Conservation (phyloP, 495 filamentous ascomycete genomes). For the Xylaria castorea region DNA sequence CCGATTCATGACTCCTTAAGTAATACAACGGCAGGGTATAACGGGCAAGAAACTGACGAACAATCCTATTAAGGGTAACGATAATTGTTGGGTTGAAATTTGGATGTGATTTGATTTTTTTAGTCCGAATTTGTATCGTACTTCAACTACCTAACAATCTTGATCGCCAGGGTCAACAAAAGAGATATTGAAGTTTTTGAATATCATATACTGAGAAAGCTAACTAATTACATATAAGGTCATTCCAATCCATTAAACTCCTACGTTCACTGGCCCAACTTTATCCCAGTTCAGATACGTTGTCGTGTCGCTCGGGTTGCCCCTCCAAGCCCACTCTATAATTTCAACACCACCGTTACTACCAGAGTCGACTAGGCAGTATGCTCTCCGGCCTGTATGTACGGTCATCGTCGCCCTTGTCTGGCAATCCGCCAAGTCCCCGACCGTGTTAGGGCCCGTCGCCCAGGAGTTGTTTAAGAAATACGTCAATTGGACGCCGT, state of each 20-base stretch:
- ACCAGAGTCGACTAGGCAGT: constrained; percentile 33
- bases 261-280: constrained; percentile 31
- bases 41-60: background rate
- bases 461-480: constrained; percentile 32
- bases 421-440: constrained; percentile 30
- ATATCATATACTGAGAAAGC: background rate
- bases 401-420: constrained; percentile 31
- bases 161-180: background rate
- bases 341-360: constrained; percentile 28
- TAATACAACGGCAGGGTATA: background rate
- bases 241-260: constrained; percentile 20
- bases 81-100: background rate
- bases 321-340: constrained; percentile 38
- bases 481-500: constrained; percentile 40
- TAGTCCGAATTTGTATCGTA: background rate
- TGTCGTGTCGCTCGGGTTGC: constrained; percentile 31
- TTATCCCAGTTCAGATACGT: constrained; percentile 36
- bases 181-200: background rate
- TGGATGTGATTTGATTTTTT: background rate
- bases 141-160: background rate
- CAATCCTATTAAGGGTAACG: background rate
- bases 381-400: constrained; percentile 33
- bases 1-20: background rate
- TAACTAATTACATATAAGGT: constrained; percentile 11
- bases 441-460: constrained; percentile 5